Base-by-base conservation (phyloP, 441 rosid species). In the Pelargonium citronellum region DNA sequence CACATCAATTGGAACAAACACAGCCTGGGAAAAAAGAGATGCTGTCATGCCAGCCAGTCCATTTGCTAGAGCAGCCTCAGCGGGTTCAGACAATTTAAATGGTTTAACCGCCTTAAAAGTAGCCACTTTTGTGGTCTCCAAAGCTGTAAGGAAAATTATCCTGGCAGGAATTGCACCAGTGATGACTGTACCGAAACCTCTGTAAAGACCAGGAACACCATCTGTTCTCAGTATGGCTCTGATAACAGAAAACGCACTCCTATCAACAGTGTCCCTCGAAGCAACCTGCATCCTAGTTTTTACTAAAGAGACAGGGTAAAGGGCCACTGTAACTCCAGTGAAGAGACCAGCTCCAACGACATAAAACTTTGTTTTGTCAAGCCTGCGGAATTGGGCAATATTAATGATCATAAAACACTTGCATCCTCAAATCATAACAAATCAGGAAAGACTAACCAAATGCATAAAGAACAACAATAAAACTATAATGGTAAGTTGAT, bases 201-300 rank as follows among this genome's bases (percentile, higher is more conserved):
- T 83, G 78, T 95, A 95, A 0, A 95, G 87, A 81, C 97, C 99
- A 30, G 94, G 94, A 78, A 94, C 69, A 66, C 99, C 99, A 77
- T 94, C 96, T 5, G 88, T 78, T 79, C 77, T 90, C 37, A 89
- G 67, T 39, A 94, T 53, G 4, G 96, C 95, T 83, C 80, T 87
- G 10, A 84, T 27, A 12, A 91, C 97, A 71, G 98, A 87, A 68
- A 85, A 75, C 0, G 91, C 92, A 75, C 66, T 90, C 73, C 71
- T 90, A 75, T 94, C 98, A 30, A 74, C 89, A 7, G 89, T 79
- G 13, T 90, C 94, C 83, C 70, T 87, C n/a, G 98, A 77, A 73
- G 96, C 97, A 78, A 94, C 96, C 86, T 91, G 97, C 74, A 91
- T 86, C 79, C 99, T 86, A 13, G 99, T 94, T 79, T 94, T 94